Percentiles rank a stretch among this genome's conserved stretches.
Conservation (phyloP, 345 rosid genomes). For the Dimocarpus longan region DNA sequence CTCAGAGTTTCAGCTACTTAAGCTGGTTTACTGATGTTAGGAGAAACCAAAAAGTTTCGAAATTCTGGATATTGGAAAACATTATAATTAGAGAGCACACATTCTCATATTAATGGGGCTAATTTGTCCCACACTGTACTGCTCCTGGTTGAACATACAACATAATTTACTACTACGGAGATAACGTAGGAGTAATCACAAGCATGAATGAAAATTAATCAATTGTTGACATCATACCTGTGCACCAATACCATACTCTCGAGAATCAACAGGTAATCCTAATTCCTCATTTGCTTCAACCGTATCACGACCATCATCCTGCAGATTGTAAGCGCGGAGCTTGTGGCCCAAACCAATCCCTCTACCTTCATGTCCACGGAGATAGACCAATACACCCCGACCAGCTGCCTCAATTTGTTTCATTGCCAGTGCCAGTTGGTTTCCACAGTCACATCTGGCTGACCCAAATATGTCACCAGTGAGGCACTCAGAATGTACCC, state of each 20-base stretch:
- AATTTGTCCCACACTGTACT: background rate
- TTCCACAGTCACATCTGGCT: conserved; percentile 75
- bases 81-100: background rate
- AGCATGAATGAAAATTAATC: background rate
- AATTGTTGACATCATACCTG: conserved; percentile 48
- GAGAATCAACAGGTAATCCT: conserved; percentile 77
- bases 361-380: conserved; percentile 90
- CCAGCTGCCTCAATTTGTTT: conserved; percentile 79
- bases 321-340: conserved; percentile 72
- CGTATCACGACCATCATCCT: conserved; percentile 65
- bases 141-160: background rate
- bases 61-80: background rate
- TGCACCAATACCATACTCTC: conserved; percentile 91
- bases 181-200: background rate
- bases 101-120: background rate
- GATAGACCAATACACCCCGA: conserved; percentile 77
- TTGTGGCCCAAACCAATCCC: conserved; percentile 91
- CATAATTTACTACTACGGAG: background rate
- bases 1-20: conserved; percentile 11
- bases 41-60: background rate
- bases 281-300: conserved; percentile 67
- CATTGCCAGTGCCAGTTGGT: conserved; percentile 81
- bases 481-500: conserved; percentile 92
- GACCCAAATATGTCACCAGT: conserved; percentile 97
- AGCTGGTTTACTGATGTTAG: background rate